Percentiles rank a stretch among this genome's conserved stretches.
Conservation (phyloP, 1,139 yeast genomes). For the Suhomyces coccinellae region DNA sequence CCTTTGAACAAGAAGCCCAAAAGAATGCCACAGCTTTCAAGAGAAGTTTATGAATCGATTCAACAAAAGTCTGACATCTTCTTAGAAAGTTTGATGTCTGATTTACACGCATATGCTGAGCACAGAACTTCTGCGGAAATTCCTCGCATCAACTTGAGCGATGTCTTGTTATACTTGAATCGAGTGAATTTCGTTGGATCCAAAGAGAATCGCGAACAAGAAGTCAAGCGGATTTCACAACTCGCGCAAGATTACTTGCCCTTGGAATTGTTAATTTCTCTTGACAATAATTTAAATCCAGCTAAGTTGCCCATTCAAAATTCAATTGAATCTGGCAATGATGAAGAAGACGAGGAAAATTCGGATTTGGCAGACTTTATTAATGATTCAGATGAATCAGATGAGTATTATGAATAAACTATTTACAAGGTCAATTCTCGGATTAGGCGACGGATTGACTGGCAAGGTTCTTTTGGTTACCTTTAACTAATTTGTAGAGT, state of each 20-base stretch:
- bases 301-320: constrained; percentile 2
- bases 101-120: constrained; percentile 23
- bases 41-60: constrained; percentile 13
- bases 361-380: constrained; percentile 1
- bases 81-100: constrained; percentile 19
- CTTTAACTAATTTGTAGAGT: constrained; percentile 49
- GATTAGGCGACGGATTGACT: constrained; percentile 6
- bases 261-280: constrained; percentile 34
- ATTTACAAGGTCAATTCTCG: constrained; percentile 11
- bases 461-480: constrained; percentile 26
- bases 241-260: constrained; percentile 41
- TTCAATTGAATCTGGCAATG: neutral
- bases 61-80: constrained; percentile 18
- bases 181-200: constrained; percentile 31
- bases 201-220: constrained; percentile 19
- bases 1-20: constrained; percentile 10
- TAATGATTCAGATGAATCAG: constrained; percentile 3
- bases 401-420: constrained; percentile 8
- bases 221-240: constrained; percentile 28
- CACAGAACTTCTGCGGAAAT: constrained; percentile 27
- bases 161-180: constrained; percentile 37
- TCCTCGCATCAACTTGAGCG: constrained; percentile 32
- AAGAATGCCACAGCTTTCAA: neutral
- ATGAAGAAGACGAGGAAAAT: neutral
- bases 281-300: constrained; percentile 33